A percentile compares a stretch with the other conserved stretches of the same genome.
Evolutionary conservation across 805 yeast genomes (phyloP).

Genomic region (Candida methanosorbosa): DNA sequence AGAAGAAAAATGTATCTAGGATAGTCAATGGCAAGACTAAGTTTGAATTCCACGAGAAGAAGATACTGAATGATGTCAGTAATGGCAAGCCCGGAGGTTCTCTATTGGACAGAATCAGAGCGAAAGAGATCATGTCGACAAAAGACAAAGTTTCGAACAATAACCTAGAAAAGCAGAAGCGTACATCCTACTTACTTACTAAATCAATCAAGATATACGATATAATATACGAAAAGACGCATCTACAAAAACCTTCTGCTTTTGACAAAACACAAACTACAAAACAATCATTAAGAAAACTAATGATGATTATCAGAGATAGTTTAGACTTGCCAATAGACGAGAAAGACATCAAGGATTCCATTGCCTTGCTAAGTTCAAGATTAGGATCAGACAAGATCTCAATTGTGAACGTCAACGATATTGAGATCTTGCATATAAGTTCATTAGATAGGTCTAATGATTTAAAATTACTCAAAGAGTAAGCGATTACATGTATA

Average conservation of each 20-base stretch:
- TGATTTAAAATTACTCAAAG: constrained; percentile 7
- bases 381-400: constrained; percentile 5
- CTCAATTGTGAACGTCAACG: constrained; percentile 10
- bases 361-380: constrained; percentile 5
- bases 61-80: constrained; percentile 4
- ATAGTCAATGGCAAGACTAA: constrained; percentile 23
- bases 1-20: not conserved
- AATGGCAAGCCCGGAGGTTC: no score
- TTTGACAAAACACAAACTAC: no score
- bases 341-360: constrained; percentile 8
- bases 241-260: no score
- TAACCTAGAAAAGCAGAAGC: constrained; percentile 1
- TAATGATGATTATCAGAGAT: constrained; percentile 13
- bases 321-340: constrained; percentile 11
- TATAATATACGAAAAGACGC: constrained; percentile 16
- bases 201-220: constrained; percentile 14
- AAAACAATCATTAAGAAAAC: constrained; percentile 7
- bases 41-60: constrained; percentile 26
- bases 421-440: constrained; percentile 10
- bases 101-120: constrained; percentile 30
- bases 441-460: constrained; percentile 9
- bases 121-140: constrained; percentile 23
- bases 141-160: constrained; percentile 1
- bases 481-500: no score
- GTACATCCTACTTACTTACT: constrained; percentile 5